phyloP scores from a whole-genome alignment of 1,284 basidiomycete species.

The Sporisorium scitamineum region DNA sequence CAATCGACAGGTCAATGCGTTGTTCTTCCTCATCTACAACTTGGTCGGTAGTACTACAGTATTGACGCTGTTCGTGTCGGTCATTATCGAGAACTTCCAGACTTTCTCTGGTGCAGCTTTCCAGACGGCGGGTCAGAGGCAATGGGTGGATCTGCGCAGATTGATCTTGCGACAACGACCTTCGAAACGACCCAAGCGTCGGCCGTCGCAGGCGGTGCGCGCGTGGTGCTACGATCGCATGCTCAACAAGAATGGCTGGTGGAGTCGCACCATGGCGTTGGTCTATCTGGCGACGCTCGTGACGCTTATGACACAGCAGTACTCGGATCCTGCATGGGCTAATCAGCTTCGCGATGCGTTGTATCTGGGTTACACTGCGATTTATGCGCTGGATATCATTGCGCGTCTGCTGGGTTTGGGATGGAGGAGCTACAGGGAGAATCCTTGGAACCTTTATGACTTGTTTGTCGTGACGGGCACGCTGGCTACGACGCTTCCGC shows the following conservation, averaged over 20 bases:
- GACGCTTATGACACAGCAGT: conserved; percentile 87
- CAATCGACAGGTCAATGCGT: conserved; percentile 74
- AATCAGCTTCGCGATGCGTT: conserved; percentile 81
- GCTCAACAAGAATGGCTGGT: conserved; percentile 91
- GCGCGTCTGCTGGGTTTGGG: conserved; percentile 87
- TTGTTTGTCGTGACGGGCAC: conserved; percentile 84
- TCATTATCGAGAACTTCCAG: conserved; percentile 95
- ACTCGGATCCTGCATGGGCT: conserved; percentile 74
- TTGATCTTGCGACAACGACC: conserved; percentile 88
- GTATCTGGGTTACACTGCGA: conserved; percentile 80
- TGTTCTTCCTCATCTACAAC: conserved; percentile 95
- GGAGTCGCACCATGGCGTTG: conserved; percentile 84
- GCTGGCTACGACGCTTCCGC: conserved; percentile 83
- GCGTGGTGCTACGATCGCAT: conserved; percentile 94
- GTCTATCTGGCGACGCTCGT: conserved; percentile 87
- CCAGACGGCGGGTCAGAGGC: conserved; percentile 84
- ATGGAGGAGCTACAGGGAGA: conserved; percentile 83
- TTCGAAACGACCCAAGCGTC: conserved; percentile 79
- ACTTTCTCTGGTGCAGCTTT: conserved; percentile 81
- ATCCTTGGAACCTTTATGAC: conserved; percentile 90
- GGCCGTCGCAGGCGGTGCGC: conserved; percentile 75
- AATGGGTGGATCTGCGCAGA: conserved; percentile 94
- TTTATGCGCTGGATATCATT: conserved; percentile 83
- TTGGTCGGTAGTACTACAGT: conserved; percentile 88
- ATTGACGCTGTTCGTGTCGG: conserved; percentile 73